phyloP scores from a whole-genome alignment of 2,329 filamentous ascomycete genomes.

The Berkeleyomyces basicola region DNA sequence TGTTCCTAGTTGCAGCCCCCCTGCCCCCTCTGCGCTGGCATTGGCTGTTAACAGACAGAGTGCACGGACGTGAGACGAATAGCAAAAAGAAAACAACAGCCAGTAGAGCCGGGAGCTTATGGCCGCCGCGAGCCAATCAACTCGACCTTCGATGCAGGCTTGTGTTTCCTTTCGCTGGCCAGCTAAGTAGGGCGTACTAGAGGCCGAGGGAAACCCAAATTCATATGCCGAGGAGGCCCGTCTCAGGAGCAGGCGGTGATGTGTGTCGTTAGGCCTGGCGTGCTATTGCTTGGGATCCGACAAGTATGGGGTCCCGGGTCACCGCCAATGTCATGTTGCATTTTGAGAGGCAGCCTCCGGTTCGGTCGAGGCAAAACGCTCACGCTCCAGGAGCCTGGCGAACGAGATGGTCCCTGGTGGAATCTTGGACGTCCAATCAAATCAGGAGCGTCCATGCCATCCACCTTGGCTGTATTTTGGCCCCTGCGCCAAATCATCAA shows the following conservation, averaged over 20 bases:
- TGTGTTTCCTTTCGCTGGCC: background rate
- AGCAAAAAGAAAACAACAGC: background rate
- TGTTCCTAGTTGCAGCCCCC: too few relatives aligned
- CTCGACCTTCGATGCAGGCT: background rate
- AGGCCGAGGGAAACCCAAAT: background rate
- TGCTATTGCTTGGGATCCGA: background rate
- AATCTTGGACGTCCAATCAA: background rate
- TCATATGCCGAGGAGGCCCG: background rate
- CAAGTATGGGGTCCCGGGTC: background rate
- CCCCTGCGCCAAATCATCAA: background rate
- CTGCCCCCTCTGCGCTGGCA: background rate
- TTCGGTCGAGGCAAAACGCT: background rate
- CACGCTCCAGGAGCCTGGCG: background rate
- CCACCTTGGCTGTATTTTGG: background rate
- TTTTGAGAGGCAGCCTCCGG: background rate
- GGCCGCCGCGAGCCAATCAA: background rate
- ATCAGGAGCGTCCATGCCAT: background rate
- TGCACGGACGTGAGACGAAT: background rate
- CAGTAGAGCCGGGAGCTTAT: background rate
- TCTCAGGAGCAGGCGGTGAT: background rate
- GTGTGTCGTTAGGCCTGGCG: background rate
- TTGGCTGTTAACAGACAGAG: background rate
- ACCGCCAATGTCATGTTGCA: background rate
- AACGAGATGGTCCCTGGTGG: background rate
- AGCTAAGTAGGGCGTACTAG: background rate